Percentiles rank a stretch among this genome's conserved stretches.
Evolutionary conservation across 2,329 filamentous ascomycete genomes (phyloP).

Genomic region (Fulvia fulva): DNA sequence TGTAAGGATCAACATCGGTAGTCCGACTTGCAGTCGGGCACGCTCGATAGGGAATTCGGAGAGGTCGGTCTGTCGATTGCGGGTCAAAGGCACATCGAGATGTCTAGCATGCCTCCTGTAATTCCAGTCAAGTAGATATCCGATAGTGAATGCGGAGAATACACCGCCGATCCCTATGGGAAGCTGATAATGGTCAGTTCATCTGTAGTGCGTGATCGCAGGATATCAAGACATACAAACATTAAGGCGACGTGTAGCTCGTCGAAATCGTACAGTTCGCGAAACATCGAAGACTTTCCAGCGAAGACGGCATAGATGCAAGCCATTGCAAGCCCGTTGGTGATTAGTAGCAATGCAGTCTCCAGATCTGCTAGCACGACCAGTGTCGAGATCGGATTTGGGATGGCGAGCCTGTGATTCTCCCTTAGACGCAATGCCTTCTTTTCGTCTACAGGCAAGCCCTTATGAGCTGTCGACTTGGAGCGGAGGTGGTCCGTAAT

Average conservation of each 20-base stretch:
- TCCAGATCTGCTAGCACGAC: conserved; percentile 32
- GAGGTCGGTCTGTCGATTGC: conserved; percentile 37
- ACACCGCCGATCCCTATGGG: conserved; percentile 41
- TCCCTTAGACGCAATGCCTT: conserved; percentile 21
- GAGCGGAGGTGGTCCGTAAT: conserved; percentile 42
- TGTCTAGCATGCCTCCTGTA: conserved; percentile 37
- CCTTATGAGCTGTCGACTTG: conserved; percentile 17
- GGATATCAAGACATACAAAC: conserved; percentile 5
- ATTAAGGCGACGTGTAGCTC: conserved; percentile 41
- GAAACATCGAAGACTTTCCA: conserved; percentile 37
- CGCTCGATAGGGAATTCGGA: conserved; percentile 42
- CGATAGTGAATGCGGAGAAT: conserved; percentile 39
- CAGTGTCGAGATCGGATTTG: conserved; percentile 29
- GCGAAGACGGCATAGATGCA: conserved; percentile 43
- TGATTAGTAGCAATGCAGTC: conserved; percentile 36
- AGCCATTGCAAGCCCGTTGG: conserved; percentile 38
- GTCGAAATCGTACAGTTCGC: conserved; percentile 37
- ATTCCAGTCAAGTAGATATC: conserved; percentile 43
- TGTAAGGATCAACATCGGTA: conserved; percentile 36
- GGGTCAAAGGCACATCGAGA: conserved; percentile 32
- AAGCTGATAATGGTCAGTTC: conserved; percentile 21
- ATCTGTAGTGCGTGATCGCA: background rate
- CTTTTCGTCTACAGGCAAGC: conserved; percentile 20
- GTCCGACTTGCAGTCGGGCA: conserved; percentile 39
- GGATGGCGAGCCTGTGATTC: conserved; percentile 25